Conservation (phyloP, 2,329 filamentous ascomycete species). For the Aspergillus versicolor region DNA sequence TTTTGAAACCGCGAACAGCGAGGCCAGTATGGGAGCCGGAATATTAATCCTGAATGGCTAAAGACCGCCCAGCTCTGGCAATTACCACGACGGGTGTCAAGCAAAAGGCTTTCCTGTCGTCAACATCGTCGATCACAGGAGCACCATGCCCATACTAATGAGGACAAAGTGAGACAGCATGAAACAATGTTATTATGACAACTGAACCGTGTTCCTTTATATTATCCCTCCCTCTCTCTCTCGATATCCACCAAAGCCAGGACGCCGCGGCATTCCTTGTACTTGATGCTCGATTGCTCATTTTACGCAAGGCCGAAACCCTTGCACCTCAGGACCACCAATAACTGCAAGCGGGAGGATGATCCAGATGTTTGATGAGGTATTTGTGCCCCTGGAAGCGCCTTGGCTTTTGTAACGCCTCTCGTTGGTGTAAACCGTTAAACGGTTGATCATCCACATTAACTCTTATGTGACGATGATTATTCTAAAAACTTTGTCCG, state of each 20-base stretch:
- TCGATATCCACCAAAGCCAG: not conserved
- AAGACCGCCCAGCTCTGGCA: not conserved
- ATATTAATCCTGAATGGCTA: not conserved
- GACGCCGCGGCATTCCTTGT: not conserved
- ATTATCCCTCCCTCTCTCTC: not conserved
- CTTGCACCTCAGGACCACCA: not conserved
- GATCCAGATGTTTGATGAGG: not conserved
- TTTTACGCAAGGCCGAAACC: not conserved
- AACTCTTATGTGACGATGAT: not conserved
- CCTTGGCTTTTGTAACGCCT: not conserved
- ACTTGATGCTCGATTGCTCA: too few species aligned
- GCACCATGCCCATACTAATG: not conserved
- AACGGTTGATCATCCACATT: too few species aligned
- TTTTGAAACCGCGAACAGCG: not conserved
- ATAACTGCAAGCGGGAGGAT: not conserved
- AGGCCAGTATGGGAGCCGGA: not conserved
- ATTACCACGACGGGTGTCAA: not conserved
- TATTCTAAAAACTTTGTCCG: not conserved
- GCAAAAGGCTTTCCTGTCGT: not conserved
- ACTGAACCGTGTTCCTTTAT: not conserved
- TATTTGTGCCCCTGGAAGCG: not conserved
- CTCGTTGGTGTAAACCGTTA: not conserved
- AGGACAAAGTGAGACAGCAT: not conserved
- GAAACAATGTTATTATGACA: not conserved
- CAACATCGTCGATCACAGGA: not conserved